Evolutionary conservation across 1,284 basidiomycete species (phyloP).

Genomic region (Ganoderma sinense): DNA sequence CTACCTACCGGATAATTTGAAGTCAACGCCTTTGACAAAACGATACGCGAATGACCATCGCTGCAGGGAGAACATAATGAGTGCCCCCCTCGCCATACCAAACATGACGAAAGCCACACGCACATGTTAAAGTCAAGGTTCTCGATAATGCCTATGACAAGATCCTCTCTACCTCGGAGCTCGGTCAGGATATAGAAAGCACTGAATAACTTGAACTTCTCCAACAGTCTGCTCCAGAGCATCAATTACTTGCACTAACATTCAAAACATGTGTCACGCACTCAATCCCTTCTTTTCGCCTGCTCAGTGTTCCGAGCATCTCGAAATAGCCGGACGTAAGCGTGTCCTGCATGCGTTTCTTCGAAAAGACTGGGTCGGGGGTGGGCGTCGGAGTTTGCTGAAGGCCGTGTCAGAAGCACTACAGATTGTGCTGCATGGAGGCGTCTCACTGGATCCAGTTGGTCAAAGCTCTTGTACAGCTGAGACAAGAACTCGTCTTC

Average conservation of each 20-base stretch:
- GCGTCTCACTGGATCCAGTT: constrained; percentile 85
- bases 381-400: constrained; percentile 74
- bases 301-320: constrained; percentile 93
- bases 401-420: neutral
- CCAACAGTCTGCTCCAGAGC: constrained; percentile 70
- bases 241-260: neutral
- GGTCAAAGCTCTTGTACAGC: constrained; percentile 88
- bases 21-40: constrained; percentile 92
- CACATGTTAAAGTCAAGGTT: constrained; percentile 92
- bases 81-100: neutral
- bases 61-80: constrained; percentile 47
- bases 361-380: constrained; percentile 88
- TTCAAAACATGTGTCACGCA: constrained; percentile 49
- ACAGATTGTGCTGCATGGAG: constrained; percentile 11
- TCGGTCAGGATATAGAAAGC: constrained; percentile 95
- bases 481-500: constrained; percentile 92
- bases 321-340: constrained; percentile 95
- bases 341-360: constrained; percentile 83
- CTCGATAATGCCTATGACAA: constrained; percentile 91
- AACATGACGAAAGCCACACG: constrained; percentile 36
- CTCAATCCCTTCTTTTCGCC: constrained; percentile 89
- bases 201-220: constrained; percentile 93
- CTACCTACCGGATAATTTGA: constrained; percentile 81
- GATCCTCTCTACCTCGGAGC: constrained; percentile 88
- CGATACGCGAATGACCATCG: constrained; percentile 91